Base-by-base conservation (phyloP, 441 rosid species). In the Croton setiger region DNA sequence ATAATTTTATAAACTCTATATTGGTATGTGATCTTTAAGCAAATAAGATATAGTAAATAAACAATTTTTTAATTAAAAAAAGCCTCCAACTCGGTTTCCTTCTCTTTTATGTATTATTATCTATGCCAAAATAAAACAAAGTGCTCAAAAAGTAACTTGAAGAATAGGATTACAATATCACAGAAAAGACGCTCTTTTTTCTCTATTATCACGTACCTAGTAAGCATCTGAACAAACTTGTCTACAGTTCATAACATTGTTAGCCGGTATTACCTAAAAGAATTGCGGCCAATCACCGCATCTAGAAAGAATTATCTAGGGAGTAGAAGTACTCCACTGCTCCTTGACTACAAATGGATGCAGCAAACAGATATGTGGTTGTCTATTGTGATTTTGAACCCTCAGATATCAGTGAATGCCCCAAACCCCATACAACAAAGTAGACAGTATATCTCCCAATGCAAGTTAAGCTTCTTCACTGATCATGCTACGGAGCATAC, bases 401-500 rank as follows among this genome's bases (percentile, higher is more conserved):
- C 58, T n/a, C 53, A 17, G 15, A 21, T 52, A 39, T 60, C 70
- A 43, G 57, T 44, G 23, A 55, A 56, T 65, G 51, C 39, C 56
- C 48, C 1, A 36, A 44, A 47, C 27, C 70, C 31, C 52, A 33
- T 27, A 0, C 3, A 27, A 45, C 43, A 35, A 14, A 35, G 44
- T 21, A 43, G n/a, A 23, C 27, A 39, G 47, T 0, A 20, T 41
- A 31, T 43, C 35, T 56, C 60, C 37, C 31, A 47, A 72, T 51
- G 59, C 49, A 71, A 72, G 31, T 27, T 20, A 74, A 62, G 44
- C 51, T 35, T 48, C 48, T 10, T 20, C 5, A 39, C 71, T 45
- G 67, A 66, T 93, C 85, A 93, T 81, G 88, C 86, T 76, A 76
- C 17, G 73, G 92, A 88, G 74, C 98, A 94, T 27, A 91, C 89